Conservation (phyloP, 2,329 filamentous ascomycete genomes). For the Phoma sp. region DNA sequence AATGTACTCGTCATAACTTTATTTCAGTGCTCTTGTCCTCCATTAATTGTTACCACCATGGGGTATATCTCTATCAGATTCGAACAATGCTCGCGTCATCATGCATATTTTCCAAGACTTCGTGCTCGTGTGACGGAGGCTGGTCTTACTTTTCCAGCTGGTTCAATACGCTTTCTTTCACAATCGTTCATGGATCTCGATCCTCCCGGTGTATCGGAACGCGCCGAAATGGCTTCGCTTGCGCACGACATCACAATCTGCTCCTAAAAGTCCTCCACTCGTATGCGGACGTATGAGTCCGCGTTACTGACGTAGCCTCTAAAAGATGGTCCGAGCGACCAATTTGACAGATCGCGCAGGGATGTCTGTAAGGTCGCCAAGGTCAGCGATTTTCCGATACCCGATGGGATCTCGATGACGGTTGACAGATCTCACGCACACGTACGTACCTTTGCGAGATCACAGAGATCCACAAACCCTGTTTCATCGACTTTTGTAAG, state of each 20-base stretch:
- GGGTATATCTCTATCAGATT: too few relatives aligned
- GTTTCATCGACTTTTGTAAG: conserved; percentile 19
- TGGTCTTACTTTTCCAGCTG: not conserved
- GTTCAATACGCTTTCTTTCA: not conserved
- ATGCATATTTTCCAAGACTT: too few relatives aligned
- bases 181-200: not conserved
- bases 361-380: conserved; percentile 3
- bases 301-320: conserved; percentile 33
- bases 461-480: conserved; percentile 23
- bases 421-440: not conserved
- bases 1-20: too few relatives aligned
- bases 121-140: not conserved
- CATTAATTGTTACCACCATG: too few relatives aligned
- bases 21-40: too few relatives aligned
- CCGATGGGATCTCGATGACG: not conserved
- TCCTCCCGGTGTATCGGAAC: not conserved
- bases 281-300: conserved; percentile 31
- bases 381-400: not conserved
- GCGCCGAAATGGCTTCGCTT: not conserved
- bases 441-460: conserved; percentile 22
- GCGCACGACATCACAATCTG: not conserved
- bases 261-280: conserved; percentile 22
- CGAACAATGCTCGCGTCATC: too few relatives aligned
- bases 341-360: conserved; percentile 24
- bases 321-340: conserved; percentile 32